Evolutionary conservation across 495 filamentous ascomycete genomes (phyloP).

Genomic region (Trichocladium antarcticum): DNA sequence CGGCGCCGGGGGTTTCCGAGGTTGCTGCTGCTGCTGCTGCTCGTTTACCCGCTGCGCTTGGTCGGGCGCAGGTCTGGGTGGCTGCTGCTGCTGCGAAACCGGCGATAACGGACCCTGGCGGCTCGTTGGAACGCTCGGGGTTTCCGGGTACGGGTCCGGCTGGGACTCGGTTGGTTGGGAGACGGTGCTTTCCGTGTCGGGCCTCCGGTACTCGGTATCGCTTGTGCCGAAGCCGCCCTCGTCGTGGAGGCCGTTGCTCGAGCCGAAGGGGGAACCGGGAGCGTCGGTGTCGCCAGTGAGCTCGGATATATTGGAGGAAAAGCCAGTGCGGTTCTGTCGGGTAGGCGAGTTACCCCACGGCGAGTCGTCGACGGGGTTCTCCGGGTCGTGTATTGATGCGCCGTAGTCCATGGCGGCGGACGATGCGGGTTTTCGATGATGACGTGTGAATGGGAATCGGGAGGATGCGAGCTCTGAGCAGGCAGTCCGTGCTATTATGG

Average conservation of each 20-base stretch:
- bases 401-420: slow-evolving; percentile 68
- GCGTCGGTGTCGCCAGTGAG: slow-evolving; percentile 13
- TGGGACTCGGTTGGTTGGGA: slow-evolving; percentile 13
- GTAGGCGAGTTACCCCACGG: slow-evolving; percentile 63
- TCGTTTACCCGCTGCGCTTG: slow-evolving; percentile 33
- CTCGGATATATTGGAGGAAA: slow-evolving; percentile 27
- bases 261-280: slow-evolving; percentile 25
- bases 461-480: no score
- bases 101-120: slow-evolving; percentile 16
- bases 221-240: slow-evolving; percentile 30
- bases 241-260: slow-evolving; percentile 31
- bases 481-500: neutral
- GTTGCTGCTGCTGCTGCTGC: slow-evolving; percentile 37
- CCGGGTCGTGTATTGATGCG: slow-evolving; percentile 59
- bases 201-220: slow-evolving; percentile 25
- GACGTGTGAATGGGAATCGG: slow-evolving; percentile 7
- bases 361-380: slow-evolving; percentile 55
- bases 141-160: slow-evolving; percentile 6
- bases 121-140: slow-evolving; percentile 3
- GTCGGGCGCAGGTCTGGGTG: slow-evolving; percentile 25
- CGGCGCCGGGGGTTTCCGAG: slow-evolving; percentile 43
- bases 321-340: slow-evolving; percentile 47
- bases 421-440: neutral
- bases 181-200: slow-evolving; percentile 33
- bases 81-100: slow-evolving; percentile 19